These are phyloP conservation scores for Euphrasia arctica DNA, from an alignment of 305 asterid genomes.

Conservation along the genomic window DNA sequence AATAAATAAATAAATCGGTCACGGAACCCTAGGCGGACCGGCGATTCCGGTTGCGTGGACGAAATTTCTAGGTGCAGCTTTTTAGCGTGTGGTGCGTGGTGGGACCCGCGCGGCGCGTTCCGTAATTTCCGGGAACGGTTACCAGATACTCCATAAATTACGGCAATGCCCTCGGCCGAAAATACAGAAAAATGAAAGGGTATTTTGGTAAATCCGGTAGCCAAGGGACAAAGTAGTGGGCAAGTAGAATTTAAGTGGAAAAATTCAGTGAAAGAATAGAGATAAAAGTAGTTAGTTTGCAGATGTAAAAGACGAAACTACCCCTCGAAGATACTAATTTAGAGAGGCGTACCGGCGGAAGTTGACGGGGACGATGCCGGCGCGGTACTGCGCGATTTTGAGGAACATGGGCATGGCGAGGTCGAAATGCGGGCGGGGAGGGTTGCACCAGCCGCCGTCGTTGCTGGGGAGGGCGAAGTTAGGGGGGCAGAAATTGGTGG, in stretches of 20 bases:
- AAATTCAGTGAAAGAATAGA: too few species aligned
- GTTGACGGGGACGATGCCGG: slow-evolving; percentile 79
- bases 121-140: neutral
- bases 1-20: neutral
- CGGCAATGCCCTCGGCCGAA: neutral
- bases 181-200: neutral
- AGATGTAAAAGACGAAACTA: neutral
- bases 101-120: neutral
- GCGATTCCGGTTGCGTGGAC: neutral
- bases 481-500: slow-evolving; percentile 85
- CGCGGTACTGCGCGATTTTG: slow-evolving; percentile 66
- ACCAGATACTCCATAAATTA: neutral
- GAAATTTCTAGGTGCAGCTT: neutral
- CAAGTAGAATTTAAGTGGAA: too few species aligned
- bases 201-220: too few species aligned
- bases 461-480: slow-evolving; percentile 59
- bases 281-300: too few species aligned
- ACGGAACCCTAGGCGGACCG: neutral
- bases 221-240: too few species aligned
- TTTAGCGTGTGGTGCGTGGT: neutral
- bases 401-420: slow-evolving; percentile 87
- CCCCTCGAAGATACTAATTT: neutral
- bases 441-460: slow-evolving; percentile 92
- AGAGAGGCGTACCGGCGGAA: slow-evolving; percentile 46
- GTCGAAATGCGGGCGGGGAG: slow-evolving; percentile 79